phyloP scores from a whole-genome alignment of 75 land plant species.

The Pinus tabuliformis region DNA sequence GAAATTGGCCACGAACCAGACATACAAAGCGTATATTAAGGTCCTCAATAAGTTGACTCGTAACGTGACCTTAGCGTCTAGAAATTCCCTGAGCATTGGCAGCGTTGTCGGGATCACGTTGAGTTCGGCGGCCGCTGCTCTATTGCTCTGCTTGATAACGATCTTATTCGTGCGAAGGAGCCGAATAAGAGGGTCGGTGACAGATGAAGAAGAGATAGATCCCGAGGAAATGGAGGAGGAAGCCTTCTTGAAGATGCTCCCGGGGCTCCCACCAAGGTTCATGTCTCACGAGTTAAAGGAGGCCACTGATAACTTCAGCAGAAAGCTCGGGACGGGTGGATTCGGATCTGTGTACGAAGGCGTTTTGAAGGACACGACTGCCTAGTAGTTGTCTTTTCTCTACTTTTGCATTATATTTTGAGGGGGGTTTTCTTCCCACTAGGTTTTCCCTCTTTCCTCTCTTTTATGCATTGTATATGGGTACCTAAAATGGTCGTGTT shows the following conservation, averaged over 20 bases:
- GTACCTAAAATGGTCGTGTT: too few species aligned
- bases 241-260: slow-evolving; percentile 9
- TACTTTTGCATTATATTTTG: too few species aligned
- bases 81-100: background rate
- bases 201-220: background rate
- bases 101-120: background rate
- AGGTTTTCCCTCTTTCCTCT: too few species aligned
- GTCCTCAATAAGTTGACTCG: background rate
- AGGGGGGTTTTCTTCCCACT: too few species aligned
- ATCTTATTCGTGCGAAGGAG: background rate
- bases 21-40: slow-evolving; percentile 8
- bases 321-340: slow-evolving; percentile 25
- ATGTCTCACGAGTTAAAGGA: slow-evolving; percentile 8
- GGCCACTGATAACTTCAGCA: slow-evolving; percentile 27
- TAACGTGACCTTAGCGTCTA: background rate
- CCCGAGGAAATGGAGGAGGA: slow-evolving; percentile 7
- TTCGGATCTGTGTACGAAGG: slow-evolving; percentile 24
- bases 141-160: background rate
- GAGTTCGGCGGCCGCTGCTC: background rate
- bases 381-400: too few species aligned
- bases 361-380: slow-evolving; percentile 4
- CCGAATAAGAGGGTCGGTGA: background rate
- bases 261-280: slow-evolving; percentile 28
- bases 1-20: background rate
- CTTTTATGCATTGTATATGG: too few species aligned